Conservation (phyloP, 2,329 filamentous ascomycete species). For the Penicillium corylophilum region DNA sequence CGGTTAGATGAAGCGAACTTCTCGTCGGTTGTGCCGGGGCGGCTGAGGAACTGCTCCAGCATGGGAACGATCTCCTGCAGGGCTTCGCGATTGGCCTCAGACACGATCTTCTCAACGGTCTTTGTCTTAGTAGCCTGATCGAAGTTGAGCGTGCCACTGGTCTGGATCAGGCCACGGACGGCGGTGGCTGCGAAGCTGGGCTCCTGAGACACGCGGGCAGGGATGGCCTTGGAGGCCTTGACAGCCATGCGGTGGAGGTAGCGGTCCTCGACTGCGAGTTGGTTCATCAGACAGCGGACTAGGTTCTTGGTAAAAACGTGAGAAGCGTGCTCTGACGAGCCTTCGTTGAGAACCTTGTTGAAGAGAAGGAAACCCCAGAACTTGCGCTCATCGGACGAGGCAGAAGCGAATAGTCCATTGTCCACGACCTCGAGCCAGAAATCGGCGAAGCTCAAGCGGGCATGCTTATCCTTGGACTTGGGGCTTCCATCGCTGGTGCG, state of each 20-base stretch:
- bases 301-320: conserved; percentile 79
- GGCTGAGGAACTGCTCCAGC: conserved; percentile 48
- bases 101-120: conserved; percentile 72
- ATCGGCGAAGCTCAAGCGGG: conserved; percentile 58
- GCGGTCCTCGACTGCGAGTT: conserved; percentile 72
- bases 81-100: conserved; percentile 54
- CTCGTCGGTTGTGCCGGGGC: conserved; percentile 47
- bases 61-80: conserved; percentile 56
- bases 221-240: conserved; percentile 71
- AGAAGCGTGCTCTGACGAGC: conserved; percentile 51
- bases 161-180: conserved; percentile 66
- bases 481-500: conserved; percentile 36
- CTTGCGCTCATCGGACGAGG: conserved; percentile 83
- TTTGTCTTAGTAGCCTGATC: conserved; percentile 84
- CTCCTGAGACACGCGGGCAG: conserved; percentile 62
- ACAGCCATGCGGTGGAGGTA: conserved; percentile 77
- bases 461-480: conserved; percentile 37
- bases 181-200: conserved; percentile 61
- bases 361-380: conserved; percentile 89
- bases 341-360: conserved; percentile 65
- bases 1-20: conserved; percentile 48
- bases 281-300: conserved; percentile 77
- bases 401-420: conserved; percentile 78
- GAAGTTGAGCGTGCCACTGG: conserved; percentile 72
- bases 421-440: conserved; percentile 89